Base-by-base conservation (phyloP, 768 basidiomycete genomes). In the Omphalotus guepiniiformis region DNA sequence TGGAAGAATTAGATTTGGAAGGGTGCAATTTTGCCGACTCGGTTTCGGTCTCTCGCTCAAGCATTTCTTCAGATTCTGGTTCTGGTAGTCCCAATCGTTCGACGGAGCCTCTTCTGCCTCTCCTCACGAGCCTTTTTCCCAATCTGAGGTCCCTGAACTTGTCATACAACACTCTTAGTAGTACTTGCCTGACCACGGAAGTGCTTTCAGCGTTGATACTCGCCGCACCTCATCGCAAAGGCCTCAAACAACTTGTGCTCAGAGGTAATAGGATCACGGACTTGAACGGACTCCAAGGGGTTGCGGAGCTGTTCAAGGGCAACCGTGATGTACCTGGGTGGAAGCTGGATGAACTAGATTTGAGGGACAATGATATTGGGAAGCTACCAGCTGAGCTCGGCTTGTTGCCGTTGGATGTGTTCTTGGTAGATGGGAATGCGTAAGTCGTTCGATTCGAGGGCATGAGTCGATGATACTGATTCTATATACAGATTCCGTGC, bases 381-480 rank as follows among this genome's bases (percentile, higher is more conserved):
- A 82, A 76, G 63, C 62, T 92, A 26, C 82, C 80, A 0, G 66
- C 85, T 6, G 81, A 84, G 58, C 63, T 92, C 39, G 89, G 90
- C 22, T 60, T 89, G 49, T 60, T 92, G 43, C 84, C 88, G 13
- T 62, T 92, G 55, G 89, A 92, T 42, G 82, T 89, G 6, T 80
- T 93, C 49, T 64, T 90, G 55, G 89, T 93, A 28, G 90, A 92
- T 56, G 88, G 89, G 15, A 93, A 93, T 64, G 67, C 73, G 88
- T 90, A 61, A 71, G 85, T 78, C 6, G 4, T 25, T 2, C 12
- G 6, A 27, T 39, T 13, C 7, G 9, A 9, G 9, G 9, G 9
- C 30, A 9, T n/a, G 9, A 32, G n/a, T n/a, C 30, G 9, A 9
- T n/a, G 30, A 9, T 40, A 16, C 19, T 16, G 21, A 7, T 27